phyloP scores from a whole-genome alignment of 805 yeast species.

The Teunomyces tritomae region DNA sequence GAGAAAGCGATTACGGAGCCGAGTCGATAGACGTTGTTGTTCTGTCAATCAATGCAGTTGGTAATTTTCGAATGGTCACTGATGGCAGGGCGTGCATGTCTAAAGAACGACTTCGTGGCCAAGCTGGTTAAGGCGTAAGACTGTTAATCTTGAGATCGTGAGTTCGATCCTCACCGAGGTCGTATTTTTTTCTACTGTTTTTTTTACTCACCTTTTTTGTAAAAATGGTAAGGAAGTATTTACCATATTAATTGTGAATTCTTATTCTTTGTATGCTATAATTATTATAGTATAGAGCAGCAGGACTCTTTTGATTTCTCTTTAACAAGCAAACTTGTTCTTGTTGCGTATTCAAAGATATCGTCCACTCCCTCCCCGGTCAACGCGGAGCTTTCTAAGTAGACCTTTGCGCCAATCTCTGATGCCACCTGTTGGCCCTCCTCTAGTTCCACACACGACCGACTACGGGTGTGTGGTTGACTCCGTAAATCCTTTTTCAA shows the following conservation, averaged over 20 bases:
- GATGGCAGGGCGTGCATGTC: no score
- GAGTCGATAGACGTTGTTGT: no score
- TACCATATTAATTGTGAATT: no score
- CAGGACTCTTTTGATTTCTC: constrained; percentile 30
- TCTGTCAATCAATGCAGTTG: not conserved
- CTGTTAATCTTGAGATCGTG: constrained; percentile 32
- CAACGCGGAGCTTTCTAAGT: constrained; percentile 85
- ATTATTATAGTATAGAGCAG: constrained; percentile 27
- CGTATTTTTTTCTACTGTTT: constrained; percentile 8
- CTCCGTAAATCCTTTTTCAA: constrained; percentile 77
- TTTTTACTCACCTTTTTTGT: not conserved
- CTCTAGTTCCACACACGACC: constrained; percentile 46
- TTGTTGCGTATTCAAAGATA: constrained; percentile 86
- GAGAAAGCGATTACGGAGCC: no score
- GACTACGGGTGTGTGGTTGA: constrained; percentile 28
- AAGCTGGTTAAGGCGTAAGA: constrained; percentile 28
- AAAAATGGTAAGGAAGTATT: not conserved
- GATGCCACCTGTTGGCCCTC: constrained; percentile 72
- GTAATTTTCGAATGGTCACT: not conserved
- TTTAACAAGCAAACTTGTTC: constrained; percentile 62
- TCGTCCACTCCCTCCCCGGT: constrained; percentile 96
- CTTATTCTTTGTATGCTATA: not conserved
- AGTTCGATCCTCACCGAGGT: constrained; percentile 34
- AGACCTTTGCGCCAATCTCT: constrained; percentile 77
- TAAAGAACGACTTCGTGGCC: constrained; percentile 22